Conservation (phyloP, 2,329 filamentous ascomycete species). For the Dothidotthia symphoricarpi region DNA sequence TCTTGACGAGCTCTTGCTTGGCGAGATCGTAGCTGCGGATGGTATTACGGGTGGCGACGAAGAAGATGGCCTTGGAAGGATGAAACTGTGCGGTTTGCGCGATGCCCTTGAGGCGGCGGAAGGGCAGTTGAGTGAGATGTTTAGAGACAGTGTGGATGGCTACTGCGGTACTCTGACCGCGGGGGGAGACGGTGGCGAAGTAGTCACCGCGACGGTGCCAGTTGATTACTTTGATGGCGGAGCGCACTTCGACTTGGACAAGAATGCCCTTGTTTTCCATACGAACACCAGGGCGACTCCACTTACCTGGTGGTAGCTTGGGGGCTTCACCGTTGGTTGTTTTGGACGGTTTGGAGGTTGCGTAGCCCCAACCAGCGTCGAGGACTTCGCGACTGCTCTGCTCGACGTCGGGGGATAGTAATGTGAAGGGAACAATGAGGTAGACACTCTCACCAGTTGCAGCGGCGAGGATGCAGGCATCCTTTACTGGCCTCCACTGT, state of each 20-base stretch:
- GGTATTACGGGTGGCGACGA: conserved; percentile 90
- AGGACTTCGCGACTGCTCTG: conserved; percentile 72
- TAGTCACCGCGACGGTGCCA: conserved; percentile 97
- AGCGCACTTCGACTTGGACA: conserved; percentile 75
- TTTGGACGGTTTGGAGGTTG: conserved; percentile 61
- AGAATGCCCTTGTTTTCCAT: conserved; percentile 77
- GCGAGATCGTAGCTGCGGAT: conserved; percentile 94
- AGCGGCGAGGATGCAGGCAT: conserved; percentile 77
- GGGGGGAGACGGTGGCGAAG: conserved; percentile 85
- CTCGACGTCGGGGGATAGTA: conserved; percentile 70
- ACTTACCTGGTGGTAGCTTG: conserved; percentile 76
- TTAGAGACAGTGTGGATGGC: conserved; percentile 94
- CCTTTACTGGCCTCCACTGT: conserved; percentile 82
- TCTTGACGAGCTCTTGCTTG: conserved; percentile 86
- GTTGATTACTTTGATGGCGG: conserved; percentile 79
- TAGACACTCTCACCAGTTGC: conserved; percentile 82
- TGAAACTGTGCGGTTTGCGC: conserved; percentile 94
- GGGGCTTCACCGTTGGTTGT: conserved; percentile 54
- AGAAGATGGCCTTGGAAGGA: conserved; percentile 87
- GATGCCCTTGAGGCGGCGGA: conserved; percentile 71
- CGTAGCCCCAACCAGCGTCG: conserved; percentile 90
- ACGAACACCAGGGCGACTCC: conserved; percentile 73
- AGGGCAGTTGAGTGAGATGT: conserved; percentile 91
- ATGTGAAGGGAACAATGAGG: conserved; percentile 69
- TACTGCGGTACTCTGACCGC: conserved; percentile 74